A percentile compares a stretch with the other conserved stretches of the same genome.
Conservation (phyloP, 306 rosid species). For the Clitoria ternatea region DNA sequence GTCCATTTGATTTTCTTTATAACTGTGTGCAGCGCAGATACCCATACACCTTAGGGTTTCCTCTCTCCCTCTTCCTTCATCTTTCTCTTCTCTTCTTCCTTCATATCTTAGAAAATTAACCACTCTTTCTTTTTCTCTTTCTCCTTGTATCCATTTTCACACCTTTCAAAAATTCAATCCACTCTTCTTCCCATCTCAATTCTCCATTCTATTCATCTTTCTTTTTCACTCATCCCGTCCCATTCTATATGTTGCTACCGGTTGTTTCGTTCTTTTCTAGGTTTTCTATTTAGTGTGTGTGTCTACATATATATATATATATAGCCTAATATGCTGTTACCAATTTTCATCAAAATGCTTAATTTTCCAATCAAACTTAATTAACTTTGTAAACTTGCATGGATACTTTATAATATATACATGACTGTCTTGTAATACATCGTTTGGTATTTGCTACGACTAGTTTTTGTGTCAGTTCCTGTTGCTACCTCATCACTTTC, state of each 20-base stretch:
- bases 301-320: neutral
- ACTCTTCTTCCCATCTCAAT: neutral
- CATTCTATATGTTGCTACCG: neutral
- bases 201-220: neutral
- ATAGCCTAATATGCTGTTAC: neutral
- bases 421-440: neutral
- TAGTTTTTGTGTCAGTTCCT: neutral
- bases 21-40: too few relatives aligned
- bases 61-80: too few relatives aligned
- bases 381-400: slow-evolving; percentile 11
- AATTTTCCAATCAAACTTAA: neutral
- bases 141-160: too few relatives aligned
- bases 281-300: neutral
- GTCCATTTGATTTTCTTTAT: too few relatives aligned
- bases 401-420: neutral
- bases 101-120: too few relatives aligned
- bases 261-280: neutral
- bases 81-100: too few relatives aligned
- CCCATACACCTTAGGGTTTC: too few relatives aligned
- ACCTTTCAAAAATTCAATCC: neutral
- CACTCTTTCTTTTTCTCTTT: neutral
- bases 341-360: neutral
- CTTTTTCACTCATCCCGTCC: neutral
- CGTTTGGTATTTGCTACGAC: neutral
- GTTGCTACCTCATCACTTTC: neutral